A percentile compares a stretch with the other conserved stretches of the same genome.
phyloP scores from a whole-genome alignment of 495 filamentous ascomycete genomes.

The Niebla homalea region DNA sequence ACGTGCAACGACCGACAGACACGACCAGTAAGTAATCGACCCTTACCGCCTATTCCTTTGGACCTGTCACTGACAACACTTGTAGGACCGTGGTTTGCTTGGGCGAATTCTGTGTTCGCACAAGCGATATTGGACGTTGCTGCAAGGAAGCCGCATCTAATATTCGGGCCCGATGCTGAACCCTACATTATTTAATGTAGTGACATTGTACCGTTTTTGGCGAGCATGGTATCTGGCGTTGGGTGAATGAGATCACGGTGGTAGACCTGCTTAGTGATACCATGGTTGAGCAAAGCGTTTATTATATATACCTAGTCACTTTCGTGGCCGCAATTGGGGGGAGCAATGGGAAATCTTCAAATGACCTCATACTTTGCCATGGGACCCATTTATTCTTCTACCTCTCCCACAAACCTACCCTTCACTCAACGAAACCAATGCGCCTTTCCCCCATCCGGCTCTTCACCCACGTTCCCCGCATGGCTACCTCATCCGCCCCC shows the following conservation, averaged over 20 bases:
- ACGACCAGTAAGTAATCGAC: constrained; percentile 54
- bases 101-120: constrained; percentile 94
- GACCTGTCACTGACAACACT: constrained; percentile 18
- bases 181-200: constrained; percentile 11
- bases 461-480: constrained; percentile 45
- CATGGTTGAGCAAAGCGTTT: no score
- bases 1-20: constrained; percentile 57
- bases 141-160: constrained; percentile 68
- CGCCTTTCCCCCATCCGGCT: constrained; percentile 21
- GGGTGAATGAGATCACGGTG: background rate
- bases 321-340: no score
- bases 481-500: constrained; percentile 26
- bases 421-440: background rate
- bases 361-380: no score
- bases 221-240: constrained; percentile 1
- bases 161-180: constrained; percentile 51
- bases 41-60: background rate
- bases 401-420: no score
- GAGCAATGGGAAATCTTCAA: no score
- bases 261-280: no score
- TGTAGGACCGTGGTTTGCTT: constrained; percentile 82
- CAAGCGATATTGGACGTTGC: constrained; percentile 87
- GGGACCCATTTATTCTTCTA: no score
- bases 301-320: no score
- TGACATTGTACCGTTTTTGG: constrained; percentile 1